phyloP scores from a whole-genome alignment of 805 yeast genomes.

The Candida ovalis region DNA sequence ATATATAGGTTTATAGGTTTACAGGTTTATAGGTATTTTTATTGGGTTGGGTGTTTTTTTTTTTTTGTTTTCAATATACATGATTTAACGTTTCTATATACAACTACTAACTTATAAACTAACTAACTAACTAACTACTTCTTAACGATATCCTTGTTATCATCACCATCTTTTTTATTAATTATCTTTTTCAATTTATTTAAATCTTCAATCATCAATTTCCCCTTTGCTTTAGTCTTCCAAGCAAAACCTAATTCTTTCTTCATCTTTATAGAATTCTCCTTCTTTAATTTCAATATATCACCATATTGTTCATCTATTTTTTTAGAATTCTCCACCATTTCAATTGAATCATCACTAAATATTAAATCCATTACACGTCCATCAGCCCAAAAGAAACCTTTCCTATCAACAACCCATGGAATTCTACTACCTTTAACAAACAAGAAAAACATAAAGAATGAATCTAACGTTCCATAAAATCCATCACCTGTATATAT shows the following conservation, averaged over 20 bases:
- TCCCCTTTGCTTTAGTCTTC: slow-evolving; percentile 47
- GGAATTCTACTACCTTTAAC: slow-evolving; percentile 54
- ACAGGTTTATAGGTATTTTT: not conserved
- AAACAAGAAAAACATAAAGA: slow-evolving; percentile 69
- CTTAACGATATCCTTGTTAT: not conserved
- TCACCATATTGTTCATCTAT: slow-evolving; percentile 31
- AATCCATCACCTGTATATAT: slow-evolving; percentile 87
- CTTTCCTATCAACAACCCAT: slow-evolving; percentile 80
- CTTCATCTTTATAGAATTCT: slow-evolving; percentile 46
- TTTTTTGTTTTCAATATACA: too few species aligned
- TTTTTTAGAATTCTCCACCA: slow-evolving; percentile 53
- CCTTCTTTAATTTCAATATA: slow-evolving; percentile 37
- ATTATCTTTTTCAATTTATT: slow-evolving; percentile 24
- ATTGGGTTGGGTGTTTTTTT: not conserved
- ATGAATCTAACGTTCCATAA: slow-evolving; percentile 75
- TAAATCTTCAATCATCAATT: slow-evolving; percentile 41
- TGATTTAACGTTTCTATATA: not conserved
- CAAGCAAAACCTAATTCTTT: slow-evolving; percentile 59
- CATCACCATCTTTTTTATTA: not conserved
- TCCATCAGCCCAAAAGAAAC: slow-evolving; percentile 93
- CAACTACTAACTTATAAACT: too few species aligned
- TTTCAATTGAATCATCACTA: slow-evolving; percentile 73
- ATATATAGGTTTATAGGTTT: too few species aligned
- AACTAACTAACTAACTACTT: too few species aligned
- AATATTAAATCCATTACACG: slow-evolving; percentile 77